Base-by-base conservation (phyloP, 176 grass and related monocot species). In the Elymus sibiricus region DNA sequence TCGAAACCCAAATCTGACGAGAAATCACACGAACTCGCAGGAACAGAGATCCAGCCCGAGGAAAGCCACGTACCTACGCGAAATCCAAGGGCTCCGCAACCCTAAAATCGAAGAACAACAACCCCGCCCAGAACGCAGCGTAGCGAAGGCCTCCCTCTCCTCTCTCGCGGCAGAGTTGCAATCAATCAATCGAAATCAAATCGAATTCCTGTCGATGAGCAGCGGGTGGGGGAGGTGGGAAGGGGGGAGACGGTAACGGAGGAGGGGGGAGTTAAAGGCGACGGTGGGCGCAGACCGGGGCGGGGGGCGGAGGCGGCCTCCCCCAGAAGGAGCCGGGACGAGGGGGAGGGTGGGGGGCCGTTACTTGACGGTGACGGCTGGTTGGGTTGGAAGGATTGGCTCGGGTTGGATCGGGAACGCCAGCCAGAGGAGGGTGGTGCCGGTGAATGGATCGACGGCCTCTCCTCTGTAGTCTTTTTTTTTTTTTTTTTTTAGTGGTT, bases 281-380 rank as follows among this genome's bases (percentile, higher is more conserved):
- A 76, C 79, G 88, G 82, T 80, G 76, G 67, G 79, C 40, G 80
- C 64, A 21, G 83, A 7, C 21, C 29, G 69, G 83, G 65, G 43
- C 46, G 53, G 67, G 49, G 80, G 79, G 29, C 67, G 86, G 31
- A 83, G 84, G 59, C 88, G 82, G 56, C 92, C 92, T 91, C 76
- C 92, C 85, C 92, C 89, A 91, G 92, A 88, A 91, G 79, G 38
- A 71, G 84, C 92, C 89, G 86, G 80, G 25, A 77, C 42, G 76
- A 27, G 60, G 34, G 76, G 22, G 51, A 31, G 64, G 80, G 87
- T 78, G 80, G 81, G 89, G 70, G 86, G 63, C 83, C 86, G 92
- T 91, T 94, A 94, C 79, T 80, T 91, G 89, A 94, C 92, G 92
- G 92, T 81, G 92, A 94, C 92, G 92, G 79, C 89, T 78, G 79